A percentile compares a stretch with the other conserved stretches of the same genome.
Conservation (phyloP, 2,329 filamentous ascomycete species). For the Colletotrichum sp. region DNA sequence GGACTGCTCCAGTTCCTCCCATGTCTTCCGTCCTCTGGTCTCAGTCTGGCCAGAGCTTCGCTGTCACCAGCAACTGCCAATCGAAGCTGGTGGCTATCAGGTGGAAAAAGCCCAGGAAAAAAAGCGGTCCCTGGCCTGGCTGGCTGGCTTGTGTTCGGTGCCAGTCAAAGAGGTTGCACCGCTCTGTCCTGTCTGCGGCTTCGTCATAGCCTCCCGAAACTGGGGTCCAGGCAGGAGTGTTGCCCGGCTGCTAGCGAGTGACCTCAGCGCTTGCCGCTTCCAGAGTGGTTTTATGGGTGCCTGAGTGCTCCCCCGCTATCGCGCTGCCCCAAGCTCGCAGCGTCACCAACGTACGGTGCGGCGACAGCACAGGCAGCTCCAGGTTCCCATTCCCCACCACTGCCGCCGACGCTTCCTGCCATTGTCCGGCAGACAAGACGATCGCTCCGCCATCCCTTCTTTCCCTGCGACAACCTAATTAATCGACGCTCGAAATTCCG, state of each 20-base stretch:
- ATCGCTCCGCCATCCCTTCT: conserved; percentile 1
- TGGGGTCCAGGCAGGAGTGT: conserved; percentile 3
- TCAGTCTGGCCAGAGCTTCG: not conserved
- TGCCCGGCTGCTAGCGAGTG: conserved; percentile 8
- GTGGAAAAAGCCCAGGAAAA: not conserved
- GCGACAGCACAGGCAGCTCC: conserved; percentile 15
- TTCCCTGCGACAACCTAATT: not conserved
- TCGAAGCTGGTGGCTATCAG: not conserved
- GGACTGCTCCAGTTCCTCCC: not conserved
- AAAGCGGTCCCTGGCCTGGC: not conserved
- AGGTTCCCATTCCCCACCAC: conserved; percentile 12
- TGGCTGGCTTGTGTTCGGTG: not conserved
- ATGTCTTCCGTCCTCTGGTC: not conserved
- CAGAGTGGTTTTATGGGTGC: not conserved
- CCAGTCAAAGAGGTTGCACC: not conserved
- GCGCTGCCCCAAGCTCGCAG: conserved; percentile 11
- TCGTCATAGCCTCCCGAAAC: conserved; percentile 19
- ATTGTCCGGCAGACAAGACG: conserved; percentile 8
- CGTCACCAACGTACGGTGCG: conserved; percentile 9
- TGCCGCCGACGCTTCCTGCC: conserved; percentile 16
- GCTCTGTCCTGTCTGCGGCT: not conserved
- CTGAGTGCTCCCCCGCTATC: conserved; percentile 1
- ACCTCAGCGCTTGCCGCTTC: not conserved
- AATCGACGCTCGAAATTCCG: not conserved
- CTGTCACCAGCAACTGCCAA: not conserved